Base-by-base conservation (phyloP, 768 basidiomycete genomes). In the Auricularia cornea region DNA sequence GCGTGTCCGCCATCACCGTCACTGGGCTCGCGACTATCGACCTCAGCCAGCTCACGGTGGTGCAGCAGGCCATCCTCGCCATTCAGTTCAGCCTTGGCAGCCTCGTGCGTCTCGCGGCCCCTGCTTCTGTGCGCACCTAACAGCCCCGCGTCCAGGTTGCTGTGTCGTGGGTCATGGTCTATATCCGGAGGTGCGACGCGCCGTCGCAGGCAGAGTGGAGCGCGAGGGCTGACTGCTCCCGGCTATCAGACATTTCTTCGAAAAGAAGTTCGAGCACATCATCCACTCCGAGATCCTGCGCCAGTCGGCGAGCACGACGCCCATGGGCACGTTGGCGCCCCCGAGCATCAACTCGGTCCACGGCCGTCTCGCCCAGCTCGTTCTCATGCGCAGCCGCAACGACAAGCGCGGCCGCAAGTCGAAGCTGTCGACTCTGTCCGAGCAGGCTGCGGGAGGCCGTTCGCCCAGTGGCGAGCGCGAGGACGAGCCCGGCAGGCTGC, bases 121-220 rank as follows among this genome's bases (percentile, higher is more conserved):
- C 35, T 8, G 54, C 63, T 60, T n/a, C n/a, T 28, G 64, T 62
- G 61, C 38, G 4, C 32, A 20, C 51, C 60, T 57, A 31, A 44
- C 48, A 20, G 35, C 18, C 66, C 59, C 32, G 38, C 29, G 57
- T 62, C 56, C 60, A 92, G 86, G 84, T 92, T 41, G 69, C 86
- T 16, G 83, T 94, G 6, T 92, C 91, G 0, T 91, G 92, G 88
- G 78, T 92, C 63, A 89, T 91, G 73, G 91, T 96, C 31, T 83
- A 86, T 63, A 81, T 87, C 64, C 81, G 93, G 63, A 85, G 84
- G 89, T 89, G 59, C 57, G 32, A n/a, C n/a, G n/a, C n/a, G n/a
- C 35, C 29, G 60, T 64, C 32, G 40, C 59, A 52, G 52, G 26
- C 31, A 12, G 26, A 48, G 32, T 10, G 4, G 16, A n/a, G n/a